Base-by-base conservation (phyloP, 2,329 filamentous ascomycete genomes). In the Tolypocladium ophioglossoides region DNA sequence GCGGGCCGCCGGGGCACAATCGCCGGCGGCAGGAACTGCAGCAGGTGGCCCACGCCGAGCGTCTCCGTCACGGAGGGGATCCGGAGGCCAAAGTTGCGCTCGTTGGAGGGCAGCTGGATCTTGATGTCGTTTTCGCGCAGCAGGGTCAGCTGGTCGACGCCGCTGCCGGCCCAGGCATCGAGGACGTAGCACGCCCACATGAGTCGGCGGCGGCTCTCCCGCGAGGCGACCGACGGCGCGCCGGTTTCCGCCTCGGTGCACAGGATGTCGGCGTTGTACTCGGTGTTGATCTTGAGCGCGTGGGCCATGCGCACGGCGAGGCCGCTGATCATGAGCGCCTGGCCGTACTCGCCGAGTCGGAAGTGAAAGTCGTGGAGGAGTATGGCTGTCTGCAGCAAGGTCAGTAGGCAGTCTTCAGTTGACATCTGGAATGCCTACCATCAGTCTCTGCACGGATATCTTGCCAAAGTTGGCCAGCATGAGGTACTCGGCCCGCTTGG, bases 101-200 rank as follows among this genome's bases (percentile, higher is more conserved):
- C 70, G 58, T 72, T 72, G 57, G 63, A 67, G 4, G 70, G 70
- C 44, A 72, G 62, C 55, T 72, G 70, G 24, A 72, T 71, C 57
- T 72, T 72, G 60, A 72, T 72, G 51, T 72, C 70, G 53, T 64
- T 68, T 52, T 72, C 70, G 8, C 68, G 69, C 16, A 72, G 63
- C 27, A 72, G 62, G 1, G 70, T 71, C 18, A 72, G 56, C 54
- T 72, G 70, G 52, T 72, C 70, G 38, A 68, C 65, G 47, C 70
- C 70, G 50, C 66, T 71, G 24, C 70, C 69, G 2, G 70, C 69
- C 68, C 70, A 72, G 3, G 70, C 69, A 55, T 72, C 70, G 20
- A 73, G 63, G 16, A 72, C 68, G 50, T 72, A 72, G 56, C 70
- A 72, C 11, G 70, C 70, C 70, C 70, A 73, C 70, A 73, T 73